Base-by-base conservation (phyloP, 2,329 filamentous ascomycete genomes). In the Fusarium verrucosum region DNA sequence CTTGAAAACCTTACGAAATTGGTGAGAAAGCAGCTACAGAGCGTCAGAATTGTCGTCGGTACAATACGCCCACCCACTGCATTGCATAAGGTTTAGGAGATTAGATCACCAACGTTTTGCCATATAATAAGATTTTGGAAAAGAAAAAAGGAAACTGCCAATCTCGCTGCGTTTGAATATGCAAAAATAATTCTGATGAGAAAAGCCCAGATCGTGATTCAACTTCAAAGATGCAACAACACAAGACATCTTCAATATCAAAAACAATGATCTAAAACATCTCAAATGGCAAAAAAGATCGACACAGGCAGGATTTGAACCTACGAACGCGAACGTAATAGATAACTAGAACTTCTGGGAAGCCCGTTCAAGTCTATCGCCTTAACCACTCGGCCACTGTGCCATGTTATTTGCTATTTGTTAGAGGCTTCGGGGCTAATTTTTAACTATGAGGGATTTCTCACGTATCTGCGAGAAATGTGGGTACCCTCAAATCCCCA, bases 301-400 rank as follows among this genome's bases (percentile, higher is more conserved):
- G 47, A 50, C 36, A 50, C 16, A 17, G 47, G 14, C 28, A 55
- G 30, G 54, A 35, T 58, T 58, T 20, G 54, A 58, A 58, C 54
- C 30, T 55, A 11, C 54, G 54, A 37, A 52, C 26, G 33, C 54
- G 54, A 55, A 58, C 33, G 26, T 52, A 55, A 17, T 1, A 47
- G 41, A 58, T 58, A 22, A 46, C 41, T 46, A n/a, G 30, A 36
- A 46, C 43, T 20, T 25, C 43, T 46, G 3, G 16, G 42, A 32
- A 19, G 47, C 1, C n/a, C 13, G 5, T 58, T 58, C 55, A 58
- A 55, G 50, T 58, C 41, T 47, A 4, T 20, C 54, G 52, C 54
- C 54, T 30, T 58, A 58, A 58, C 55, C 55, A 58, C 55, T 58
- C 54, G 54, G 54, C 51, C 54, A 57, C 26, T 7, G 17, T 45